Percentiles rank a stretch among this genome's conserved stretches.
These are phyloP conservation scores for Trichoderma gamsii DNA, from an alignment of 495 filamentous ascomycete species.

Conservation along the genomic window DNA sequence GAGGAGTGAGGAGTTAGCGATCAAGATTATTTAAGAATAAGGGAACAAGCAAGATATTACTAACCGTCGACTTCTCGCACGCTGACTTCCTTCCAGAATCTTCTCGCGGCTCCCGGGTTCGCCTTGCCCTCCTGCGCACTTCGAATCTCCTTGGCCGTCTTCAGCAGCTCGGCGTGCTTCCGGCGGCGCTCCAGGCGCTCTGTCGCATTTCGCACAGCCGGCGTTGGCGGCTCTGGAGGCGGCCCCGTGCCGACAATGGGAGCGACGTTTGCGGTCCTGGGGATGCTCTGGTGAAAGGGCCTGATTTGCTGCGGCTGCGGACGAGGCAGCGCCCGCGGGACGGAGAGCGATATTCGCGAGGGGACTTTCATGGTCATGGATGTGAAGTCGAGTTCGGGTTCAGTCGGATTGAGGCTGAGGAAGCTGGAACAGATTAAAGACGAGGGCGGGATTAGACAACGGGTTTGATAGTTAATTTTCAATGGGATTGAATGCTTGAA, in stretches of 20 bases:
- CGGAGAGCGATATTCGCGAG: conserved; percentile 9
- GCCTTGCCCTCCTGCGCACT: conserved; percentile 12
- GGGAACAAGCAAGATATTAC: conserved; percentile 7
- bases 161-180: conserved; percentile 49
- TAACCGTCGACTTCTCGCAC: conserved; percentile 52
- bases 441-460: not conserved
- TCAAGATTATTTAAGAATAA: too few species aligned
- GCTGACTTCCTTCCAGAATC: conserved; percentile 80
- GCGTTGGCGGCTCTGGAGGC: conserved; percentile 68
- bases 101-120: conserved; percentile 38
- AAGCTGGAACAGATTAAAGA: not conserved
- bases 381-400: not conserved
- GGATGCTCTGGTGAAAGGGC: conserved; percentile 36
- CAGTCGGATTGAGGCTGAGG: not conserved
- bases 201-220: conserved; percentile 18
- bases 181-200: conserved; percentile 47
- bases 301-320: conserved; percentile 18
- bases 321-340: conserved; percentile 12
- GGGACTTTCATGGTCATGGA: not conserved
- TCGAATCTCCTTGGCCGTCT: conserved; percentile 41
- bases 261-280: conserved; percentile 42
- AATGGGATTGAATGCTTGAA: too few species aligned
- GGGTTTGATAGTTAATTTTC: too few species aligned
- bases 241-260: conserved; percentile 77
- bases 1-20: conserved; percentile 7